Evolutionary conservation across 371 early-diverging fungal species (phyloP).

Genomic region (Sanchytrium tribonematis): DNA sequence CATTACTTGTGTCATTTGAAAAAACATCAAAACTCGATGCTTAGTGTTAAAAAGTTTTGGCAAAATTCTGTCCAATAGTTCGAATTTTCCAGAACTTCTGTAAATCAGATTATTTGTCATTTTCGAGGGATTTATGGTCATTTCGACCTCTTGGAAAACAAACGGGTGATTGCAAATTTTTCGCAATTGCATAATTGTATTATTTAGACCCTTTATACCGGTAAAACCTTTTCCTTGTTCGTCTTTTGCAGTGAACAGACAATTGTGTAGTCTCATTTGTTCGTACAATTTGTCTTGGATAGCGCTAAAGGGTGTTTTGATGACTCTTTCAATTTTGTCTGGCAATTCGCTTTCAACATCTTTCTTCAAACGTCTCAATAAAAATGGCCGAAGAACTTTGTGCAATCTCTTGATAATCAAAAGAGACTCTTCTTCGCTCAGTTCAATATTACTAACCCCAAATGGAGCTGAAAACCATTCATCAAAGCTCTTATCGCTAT

Average conservation of each 20-base stretch:
- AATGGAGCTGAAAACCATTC: constrained; percentile 96
- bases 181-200: constrained; percentile 94
- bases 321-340: constrained; percentile 49
- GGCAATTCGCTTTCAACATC: constrained; percentile 87
- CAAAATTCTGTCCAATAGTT: constrained; percentile 80
- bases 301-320: constrained; percentile 25
- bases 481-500: constrained; percentile 77
- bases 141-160: constrained; percentile 84
- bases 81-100: constrained; percentile 84
- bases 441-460: constrained; percentile 54
- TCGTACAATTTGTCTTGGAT: constrained; percentile 18
- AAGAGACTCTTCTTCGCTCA: constrained; percentile 89
- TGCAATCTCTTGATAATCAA: constrained; percentile 88
- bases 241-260: constrained; percentile 29
- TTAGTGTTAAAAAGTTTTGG: constrained; percentile 58
- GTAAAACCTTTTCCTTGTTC: constrained; percentile 10
- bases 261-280: constrained; percentile 26
- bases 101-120: constrained; percentile 22
- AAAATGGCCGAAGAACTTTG: constrained; percentile 85
- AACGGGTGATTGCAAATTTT: constrained; percentile 99
- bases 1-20: constrained; percentile 97
- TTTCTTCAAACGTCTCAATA: constrained; percentile 89
- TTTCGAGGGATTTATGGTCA: constrained; percentile 30
- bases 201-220: constrained; percentile 61
- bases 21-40: constrained; percentile 86